These are phyloP conservation scores for Albifimbria verrucaria DNA, from an alignment of 2,329 filamentous ascomycete genomes.

Conservation along the genomic window DNA sequence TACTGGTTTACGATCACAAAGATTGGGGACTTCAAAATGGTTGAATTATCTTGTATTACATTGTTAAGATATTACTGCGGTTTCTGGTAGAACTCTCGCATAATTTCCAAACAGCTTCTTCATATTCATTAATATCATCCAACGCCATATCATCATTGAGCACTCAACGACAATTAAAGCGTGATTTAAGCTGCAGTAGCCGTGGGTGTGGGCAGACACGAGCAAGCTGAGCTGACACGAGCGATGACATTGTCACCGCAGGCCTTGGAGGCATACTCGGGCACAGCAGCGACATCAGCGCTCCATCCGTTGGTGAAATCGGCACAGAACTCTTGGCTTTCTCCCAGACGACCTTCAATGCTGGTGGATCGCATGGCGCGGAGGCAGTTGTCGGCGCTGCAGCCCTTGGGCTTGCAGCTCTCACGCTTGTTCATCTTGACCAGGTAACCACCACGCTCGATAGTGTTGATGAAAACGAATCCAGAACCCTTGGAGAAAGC, in stretches of 20 bases:
- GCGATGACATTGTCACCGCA: conserved; percentile 1
- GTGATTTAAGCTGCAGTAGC: too few relatives aligned
- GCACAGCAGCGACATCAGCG: not conserved
- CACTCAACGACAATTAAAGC: too few relatives aligned
- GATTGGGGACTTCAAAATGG: too few relatives aligned
- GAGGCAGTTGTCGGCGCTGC: conserved; percentile 4
- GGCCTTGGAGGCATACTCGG: not conserved
- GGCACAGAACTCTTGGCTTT: conserved; percentile 4
- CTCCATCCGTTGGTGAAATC: conserved; percentile 1
- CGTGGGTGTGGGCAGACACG: conserved; percentile 1
- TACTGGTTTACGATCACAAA: too few relatives aligned
- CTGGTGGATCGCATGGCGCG: conserved; percentile 3
- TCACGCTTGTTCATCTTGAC: conserved; percentile 4
- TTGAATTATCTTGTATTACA: too few relatives aligned
- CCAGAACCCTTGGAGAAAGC: conserved; percentile 2
- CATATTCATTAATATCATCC: too few relatives aligned
- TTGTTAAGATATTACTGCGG: too few relatives aligned
- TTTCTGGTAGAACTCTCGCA: too few relatives aligned
- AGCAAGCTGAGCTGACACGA: conserved; percentile 2
- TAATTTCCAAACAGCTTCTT: too few relatives aligned
- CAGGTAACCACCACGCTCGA: conserved; percentile 2
- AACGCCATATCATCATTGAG: too few relatives aligned
- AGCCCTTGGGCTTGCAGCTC: conserved; percentile 1
- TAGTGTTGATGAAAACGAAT: conserved; percentile 1
- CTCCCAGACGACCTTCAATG: not conserved